Conservation (phyloP, 768 basidiomycete genomes). For the Aureoboletus auriporus region DNA sequence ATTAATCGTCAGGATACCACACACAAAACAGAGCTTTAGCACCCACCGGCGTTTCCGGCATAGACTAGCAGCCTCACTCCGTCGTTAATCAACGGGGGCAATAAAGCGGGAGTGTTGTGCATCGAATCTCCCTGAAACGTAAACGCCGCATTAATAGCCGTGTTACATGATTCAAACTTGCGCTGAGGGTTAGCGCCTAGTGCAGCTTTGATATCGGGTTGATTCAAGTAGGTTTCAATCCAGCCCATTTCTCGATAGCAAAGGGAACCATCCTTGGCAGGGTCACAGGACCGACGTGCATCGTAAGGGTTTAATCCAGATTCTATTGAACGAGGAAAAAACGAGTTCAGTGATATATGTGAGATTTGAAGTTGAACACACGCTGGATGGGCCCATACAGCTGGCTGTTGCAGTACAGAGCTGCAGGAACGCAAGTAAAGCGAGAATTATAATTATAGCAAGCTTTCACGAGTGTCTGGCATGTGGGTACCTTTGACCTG, state of each 20-base stretch:
- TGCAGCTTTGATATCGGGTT: conserved; percentile 67
- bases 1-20: conserved; percentile 11
- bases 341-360: neutral
- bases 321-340: conserved; percentile 33
- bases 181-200: conserved; percentile 64
- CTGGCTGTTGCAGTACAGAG: conserved; percentile 75
- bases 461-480: conserved; percentile 65
- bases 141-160: conserved; percentile 80
- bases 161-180: conserved; percentile 70
- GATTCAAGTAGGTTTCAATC: conserved; percentile 89
- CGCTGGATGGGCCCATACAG: conserved; percentile 68
- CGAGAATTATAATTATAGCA: conserved; percentile 64
- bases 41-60: conserved; percentile 77
- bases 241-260: conserved; percentile 81
- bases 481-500: conserved; percentile 62
- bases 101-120: conserved; percentile 74
- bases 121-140: conserved; percentile 78
- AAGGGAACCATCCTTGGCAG: conserved; percentile 59
- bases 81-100: conserved; percentile 77
- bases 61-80: conserved; percentile 87
- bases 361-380: conserved; percentile 31
- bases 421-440: conserved; percentile 69
- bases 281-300: conserved; percentile 73
- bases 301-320: conserved; percentile 89
- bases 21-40: neutral